Evolutionary conservation across 164 flowering plant genomes (phyloP).

Genomic region (Macadamia integrifolia): DNA sequence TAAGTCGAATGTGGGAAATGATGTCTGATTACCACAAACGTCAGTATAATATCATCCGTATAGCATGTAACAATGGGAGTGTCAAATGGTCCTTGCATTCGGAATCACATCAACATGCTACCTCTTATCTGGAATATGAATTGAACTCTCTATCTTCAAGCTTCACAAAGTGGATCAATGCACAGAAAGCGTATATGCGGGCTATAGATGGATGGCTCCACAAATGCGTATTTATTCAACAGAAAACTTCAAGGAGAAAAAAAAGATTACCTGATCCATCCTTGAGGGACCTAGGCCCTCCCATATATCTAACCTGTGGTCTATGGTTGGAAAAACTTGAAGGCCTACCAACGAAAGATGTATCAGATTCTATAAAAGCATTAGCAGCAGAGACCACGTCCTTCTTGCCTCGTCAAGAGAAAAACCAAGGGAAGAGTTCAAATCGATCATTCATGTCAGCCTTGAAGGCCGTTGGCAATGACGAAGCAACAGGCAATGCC

Average conservation of each 20-base stretch:
- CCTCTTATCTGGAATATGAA: slow-evolving; percentile 51
- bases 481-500: slow-evolving; percentile 20
- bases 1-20: slow-evolving; percentile 84
- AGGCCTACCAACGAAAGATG: slow-evolving; percentile 35
- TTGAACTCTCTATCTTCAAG: slow-evolving; percentile 45
- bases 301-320: slow-evolving; percentile 64
- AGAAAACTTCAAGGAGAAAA: slow-evolving; percentile 38
- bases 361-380: slow-evolving; percentile 49
- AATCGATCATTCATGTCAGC: slow-evolving; percentile 13
- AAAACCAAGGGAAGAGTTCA: slow-evolving; percentile 38
- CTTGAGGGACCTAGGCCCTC: slow-evolving; percentile 55
- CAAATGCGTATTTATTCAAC: slow-evolving; percentile 52
- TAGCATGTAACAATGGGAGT: slow-evolving; percentile 34
- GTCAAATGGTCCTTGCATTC: slow-evolving; percentile 41
- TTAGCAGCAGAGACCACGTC: slow-evolving; percentile 45
- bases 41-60: slow-evolving; percentile 55
- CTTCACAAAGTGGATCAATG: slow-evolving; percentile 65
- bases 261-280: slow-evolving; percentile 24
- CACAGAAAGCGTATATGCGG: slow-evolving; percentile 59
- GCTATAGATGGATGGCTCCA: slow-evolving; percentile 70
- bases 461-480: slow-evolving; percentile 19
- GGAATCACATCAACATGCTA: slow-evolving; percentile 54
- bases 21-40: slow-evolving; percentile 78
- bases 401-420: slow-evolving; percentile 72
- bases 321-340: slow-evolving; percentile 61